These are phyloP conservation scores for Tylopilus rubrobrunneus DNA, from an alignment of 768 basidiomycete genomes.

Conservation along the genomic window DNA sequence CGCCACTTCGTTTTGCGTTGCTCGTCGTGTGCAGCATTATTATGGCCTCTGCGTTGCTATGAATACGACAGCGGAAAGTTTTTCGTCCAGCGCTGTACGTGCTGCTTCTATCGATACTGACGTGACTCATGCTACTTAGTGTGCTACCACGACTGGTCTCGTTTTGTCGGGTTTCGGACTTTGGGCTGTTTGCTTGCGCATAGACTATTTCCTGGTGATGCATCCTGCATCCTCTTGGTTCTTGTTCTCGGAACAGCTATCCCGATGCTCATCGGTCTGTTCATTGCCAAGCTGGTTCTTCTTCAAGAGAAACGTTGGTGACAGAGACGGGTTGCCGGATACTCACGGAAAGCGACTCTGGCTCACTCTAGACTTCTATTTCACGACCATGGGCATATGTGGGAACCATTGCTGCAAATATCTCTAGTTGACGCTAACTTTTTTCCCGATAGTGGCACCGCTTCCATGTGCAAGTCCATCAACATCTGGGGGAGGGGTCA, in stretches of 20 bases:
- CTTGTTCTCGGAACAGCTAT: slow-evolving; percentile 74
- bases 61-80: slow-evolving; percentile 81
- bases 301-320: too few relatives aligned
- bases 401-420: too few relatives aligned
- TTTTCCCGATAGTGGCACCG: too few relatives aligned
- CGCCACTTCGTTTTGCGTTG: slow-evolving; percentile 40
- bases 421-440: too few relatives aligned
- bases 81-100: slow-evolving; percentile 59
- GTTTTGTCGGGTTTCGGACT: slow-evolving; percentile 90
- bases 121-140: slow-evolving; percentile 34
- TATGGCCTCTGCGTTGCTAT: too few relatives aligned
- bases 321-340: too few relatives aligned
- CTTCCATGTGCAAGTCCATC: too few relatives aligned
- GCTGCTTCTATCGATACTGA: not conserved
- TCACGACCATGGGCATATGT: too few relatives aligned
- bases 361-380: too few relatives aligned
- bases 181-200: slow-evolving; percentile 84
- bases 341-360: too few relatives aligned
- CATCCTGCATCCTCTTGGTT: slow-evolving; percentile 69
- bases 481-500: too few relatives aligned
- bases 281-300: slow-evolving; percentile 69
- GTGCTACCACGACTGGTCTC: slow-evolving; percentile 71
- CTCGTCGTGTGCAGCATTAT: slow-evolving; percentile 62
- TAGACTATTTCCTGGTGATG: slow-evolving; percentile 69
- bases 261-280: slow-evolving; percentile 76